Base-by-base conservation (phyloP, 2,329 filamentous ascomycete species). In the Neurospora sp. region DNA sequence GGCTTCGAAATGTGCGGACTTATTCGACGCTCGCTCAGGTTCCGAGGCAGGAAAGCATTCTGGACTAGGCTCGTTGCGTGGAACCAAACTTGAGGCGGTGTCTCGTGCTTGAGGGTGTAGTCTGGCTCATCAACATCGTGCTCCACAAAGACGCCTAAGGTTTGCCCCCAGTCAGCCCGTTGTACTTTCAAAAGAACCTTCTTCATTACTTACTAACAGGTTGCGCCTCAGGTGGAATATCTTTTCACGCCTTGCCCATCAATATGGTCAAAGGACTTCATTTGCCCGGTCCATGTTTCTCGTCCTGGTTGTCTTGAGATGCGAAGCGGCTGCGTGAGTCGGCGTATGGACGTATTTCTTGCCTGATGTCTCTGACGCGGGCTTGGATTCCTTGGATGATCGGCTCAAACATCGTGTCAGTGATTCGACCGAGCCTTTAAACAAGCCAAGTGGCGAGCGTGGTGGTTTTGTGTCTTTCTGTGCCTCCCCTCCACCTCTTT, bases 261-360 rank as follows among this genome's bases (percentile, higher is more conserved):
- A 5, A n/a, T 17, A 17, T 62, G 52, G 52, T 75, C 71, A 75
- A n/a, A 75, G 66, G 39, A 75, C 70, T 38, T 74, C 74, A 67
- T 75, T 75, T 6, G 74, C 74, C 19, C 28, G 68, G 33, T 62
- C 70, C 19, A 74, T 74, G n/a, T 19, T 36, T 6, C 52, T 66
- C 2, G 82, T 75, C 5, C 83, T 82, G 3, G 82, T 78, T 6
- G 81, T 84, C 73, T 75, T 78, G 67, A 84, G 74, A 72, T 82
- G 82, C 4, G 81, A 80, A 5, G 78, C 71, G 1, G 78, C 80
- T 1, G 82, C 82, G 70, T 84, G 79, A n/a, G 75, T 79, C 3
- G 83, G 83, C 10, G 77, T 73, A 71, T 80, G 75, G 66, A 72
- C 69, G 69, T 76, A 76, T 68, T 70, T 74, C 71, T 73, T 74